Evolutionary conservation across 176 grass and related monocot species (phyloP).

Genomic region (Cocos nucifera): DNA sequence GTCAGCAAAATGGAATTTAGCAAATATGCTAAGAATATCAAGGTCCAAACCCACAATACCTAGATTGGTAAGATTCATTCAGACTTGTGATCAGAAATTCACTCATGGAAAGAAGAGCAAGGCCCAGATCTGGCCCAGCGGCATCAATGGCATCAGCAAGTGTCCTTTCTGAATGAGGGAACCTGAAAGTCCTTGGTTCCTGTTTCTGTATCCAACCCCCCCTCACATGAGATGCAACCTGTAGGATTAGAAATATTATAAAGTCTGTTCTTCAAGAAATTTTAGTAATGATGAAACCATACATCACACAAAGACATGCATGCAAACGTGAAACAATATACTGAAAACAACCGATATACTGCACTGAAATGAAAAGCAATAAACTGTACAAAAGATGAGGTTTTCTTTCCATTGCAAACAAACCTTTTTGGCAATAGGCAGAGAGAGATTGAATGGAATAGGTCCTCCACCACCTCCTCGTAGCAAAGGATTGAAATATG

Average conservation of each 20-base stretch:
- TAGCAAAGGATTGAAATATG: slow-evolving; percentile 43
- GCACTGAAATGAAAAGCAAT: too few relatives aligned
- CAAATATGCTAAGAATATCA: not conserved
- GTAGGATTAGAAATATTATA: not conserved
- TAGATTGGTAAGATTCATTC: slow-evolving; percentile 45
- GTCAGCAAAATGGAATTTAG: too few relatives aligned
- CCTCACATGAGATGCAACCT: slow-evolving; percentile 33
- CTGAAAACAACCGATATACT: too few relatives aligned
- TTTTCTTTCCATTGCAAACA: not conserved
- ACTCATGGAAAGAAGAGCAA: slow-evolving; percentile 42
- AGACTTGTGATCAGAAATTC: slow-evolving; percentile 41
- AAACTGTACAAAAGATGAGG: too few relatives aligned
- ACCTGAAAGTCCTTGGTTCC: slow-evolving; percentile 26
- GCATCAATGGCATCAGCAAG: slow-evolving; percentile 31
- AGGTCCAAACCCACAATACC: slow-evolving; percentile 8
- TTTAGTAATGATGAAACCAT: not conserved
- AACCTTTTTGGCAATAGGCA: slow-evolving; percentile 35
- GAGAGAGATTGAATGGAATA: slow-evolving; percentile 38
- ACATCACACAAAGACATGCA: too few relatives aligned
- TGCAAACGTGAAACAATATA: too few relatives aligned
- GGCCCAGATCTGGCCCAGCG: slow-evolving; percentile 32
- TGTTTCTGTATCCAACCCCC: slow-evolving; percentile 46
- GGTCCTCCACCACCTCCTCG: slow-evolving; percentile 36
- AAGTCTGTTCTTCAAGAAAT: not conserved
- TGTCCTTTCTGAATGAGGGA: slow-evolving; percentile 31